Evolutionary conservation across 2,329 filamentous ascomycete species (phyloP).

Genomic region (Anisogramma anomala): DNA sequence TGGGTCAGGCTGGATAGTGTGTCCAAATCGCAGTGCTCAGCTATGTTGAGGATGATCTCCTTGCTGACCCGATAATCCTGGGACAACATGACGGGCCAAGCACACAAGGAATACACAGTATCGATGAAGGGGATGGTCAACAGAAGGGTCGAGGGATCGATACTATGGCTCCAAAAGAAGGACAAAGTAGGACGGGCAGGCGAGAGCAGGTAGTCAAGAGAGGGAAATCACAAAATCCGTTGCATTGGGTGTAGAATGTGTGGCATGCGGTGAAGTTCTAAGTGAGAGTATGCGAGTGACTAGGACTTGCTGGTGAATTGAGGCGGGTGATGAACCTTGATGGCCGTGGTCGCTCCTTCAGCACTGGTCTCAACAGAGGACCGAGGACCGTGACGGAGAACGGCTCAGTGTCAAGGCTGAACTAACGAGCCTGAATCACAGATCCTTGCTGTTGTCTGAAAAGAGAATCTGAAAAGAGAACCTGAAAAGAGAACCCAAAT

Average conservation of each 20-base stretch:
- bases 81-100: slow-evolving; percentile 1
- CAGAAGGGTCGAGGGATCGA: no score
- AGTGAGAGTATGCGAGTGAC: not conserved
- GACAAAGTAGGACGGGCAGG: not conserved
- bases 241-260: not conserved
- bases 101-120: slow-evolving; percentile 6
- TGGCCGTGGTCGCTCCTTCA: not conserved
- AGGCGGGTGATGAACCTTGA: not conserved
- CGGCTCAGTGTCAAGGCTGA: no score
- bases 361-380: no score
- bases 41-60: slow-evolving; percentile 9
- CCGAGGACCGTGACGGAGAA: no score
- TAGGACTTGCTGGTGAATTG: not conserved
- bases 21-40: slow-evolving; percentile 9
- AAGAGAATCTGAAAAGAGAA: not conserved
- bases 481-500: no score
- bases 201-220: not conserved
- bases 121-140: slow-evolving; percentile 1
- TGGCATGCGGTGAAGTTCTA: not conserved
- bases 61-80: not conserved
- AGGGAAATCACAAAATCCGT: not conserved
- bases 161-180: not conserved
- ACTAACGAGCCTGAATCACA: not conserved
- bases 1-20: slow-evolving; percentile 6
- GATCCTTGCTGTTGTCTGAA: not conserved